Base-by-base conservation (phyloP, 495 filamentous ascomycete genomes). In the Trypethelium eluteriae region DNA sequence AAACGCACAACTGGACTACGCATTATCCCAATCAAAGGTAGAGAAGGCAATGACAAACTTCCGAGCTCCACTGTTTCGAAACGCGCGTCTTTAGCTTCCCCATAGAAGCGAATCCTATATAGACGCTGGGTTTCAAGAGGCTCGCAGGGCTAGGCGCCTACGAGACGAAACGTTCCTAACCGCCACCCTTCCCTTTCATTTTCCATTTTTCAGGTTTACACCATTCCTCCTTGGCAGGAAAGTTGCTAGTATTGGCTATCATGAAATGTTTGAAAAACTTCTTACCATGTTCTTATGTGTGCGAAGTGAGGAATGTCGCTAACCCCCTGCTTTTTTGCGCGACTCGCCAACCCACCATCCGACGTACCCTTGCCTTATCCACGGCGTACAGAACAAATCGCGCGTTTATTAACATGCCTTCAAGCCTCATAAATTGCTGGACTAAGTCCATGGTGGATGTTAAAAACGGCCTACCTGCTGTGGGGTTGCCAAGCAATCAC, bases 311-410 rank as follows among this genome's bases (percentile, higher is more conserved):
- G 49, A 53, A 53, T 53, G 49, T 18, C 49, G 16, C 25, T 25
- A 11, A 53, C 2, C 49, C 18, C 49, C 49, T 53, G 12, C 49
- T 2, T 53, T 16, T 53, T 5, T n/a, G 18, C 49, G 49, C 49
- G 49, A 53, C 49, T 53, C 18, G 49, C 49, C 49, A 53, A 53
- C 11, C 49, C 49, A 53, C 49, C 49, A 14, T n/a, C 14, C 14
- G 14, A 14, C 18, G 11, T n/a, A 16, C 18, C 11, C 49, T 53
- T 14, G 18, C 11, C 5, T 53, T 53, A 14, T 25, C 5, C 49
- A 53, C 18, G 5, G 49, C 49, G 18, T 14, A 18, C n/a, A 25
- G 18, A n/a, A 53, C 12, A 14, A 14, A 16, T 18, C 9, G 18
- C 11, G 49, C 18, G 11, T 5, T 11, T n/a, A n/a, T n/a, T n/a